phyloP scores from a whole-genome alignment of 495 filamentous ascomycete species.

The Opeltia flavorubescens region DNA sequence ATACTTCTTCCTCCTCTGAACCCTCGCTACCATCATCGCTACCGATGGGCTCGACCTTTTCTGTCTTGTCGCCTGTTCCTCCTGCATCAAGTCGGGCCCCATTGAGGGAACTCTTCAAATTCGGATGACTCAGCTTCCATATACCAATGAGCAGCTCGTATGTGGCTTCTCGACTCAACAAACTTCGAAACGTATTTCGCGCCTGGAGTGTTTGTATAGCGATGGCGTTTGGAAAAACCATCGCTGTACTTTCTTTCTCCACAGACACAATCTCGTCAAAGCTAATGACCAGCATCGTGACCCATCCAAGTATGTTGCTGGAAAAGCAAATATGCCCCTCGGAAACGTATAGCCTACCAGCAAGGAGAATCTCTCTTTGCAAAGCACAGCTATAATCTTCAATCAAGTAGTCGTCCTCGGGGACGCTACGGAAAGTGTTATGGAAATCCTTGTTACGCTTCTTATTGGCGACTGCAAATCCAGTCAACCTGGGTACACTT shows the following conservation, averaged over 20 bases:
- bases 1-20: conserved; percentile 53
- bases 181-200: conserved; percentile 87
- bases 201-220: conserved; percentile 93
- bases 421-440: conserved; percentile 82
- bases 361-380: conserved; percentile 88
- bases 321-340: conserved; percentile 98
- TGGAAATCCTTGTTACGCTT: conserved; percentile 96
- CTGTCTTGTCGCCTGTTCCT: conserved; percentile 76
- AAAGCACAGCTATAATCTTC: conserved; percentile 97
- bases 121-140: conserved; percentile 92
- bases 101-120: conserved; percentile 74
- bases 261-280: conserved; percentile 96
- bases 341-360: conserved; percentile 88
- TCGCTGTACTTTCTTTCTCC: conserved; percentile 89
- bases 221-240: conserved; percentile 95
- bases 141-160: conserved; percentile 96
- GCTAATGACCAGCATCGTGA: conserved; percentile 90
- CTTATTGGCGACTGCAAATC: conserved; percentile 91
- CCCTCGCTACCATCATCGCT: conserved; percentile 35
- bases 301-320: conserved; percentile 97
- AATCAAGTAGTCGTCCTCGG: conserved; percentile 94
- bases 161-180: conserved; percentile 85
- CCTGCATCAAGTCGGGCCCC: conserved; percentile 67
- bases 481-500: conserved; percentile 64
- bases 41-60: conserved; percentile 57